These are phyloP conservation scores for Cicer arietinum DNA, from an alignment of 306 rosid species.

Conservation along the genomic window DNA sequence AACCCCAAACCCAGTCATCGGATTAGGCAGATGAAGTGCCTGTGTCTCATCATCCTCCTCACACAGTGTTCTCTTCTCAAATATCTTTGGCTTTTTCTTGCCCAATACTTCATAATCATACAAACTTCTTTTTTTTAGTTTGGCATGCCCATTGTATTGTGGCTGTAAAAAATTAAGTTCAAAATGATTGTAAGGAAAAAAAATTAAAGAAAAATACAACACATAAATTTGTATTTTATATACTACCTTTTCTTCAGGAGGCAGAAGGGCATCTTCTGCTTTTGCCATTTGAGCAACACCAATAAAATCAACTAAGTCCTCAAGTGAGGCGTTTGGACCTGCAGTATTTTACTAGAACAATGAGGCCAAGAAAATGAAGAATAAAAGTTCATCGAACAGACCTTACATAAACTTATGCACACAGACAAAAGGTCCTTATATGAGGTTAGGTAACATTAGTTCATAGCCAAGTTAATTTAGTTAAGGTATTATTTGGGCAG, in stretches of 20 bases:
- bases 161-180: slow-evolving; percentile 59
- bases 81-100: slow-evolving; percentile 56
- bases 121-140: slow-evolving; percentile 62
- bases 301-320: slow-evolving; percentile 76
- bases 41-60: slow-evolving; percentile 81
- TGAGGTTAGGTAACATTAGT: background rate
- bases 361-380: slow-evolving; percentile 35
- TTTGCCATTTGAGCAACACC: slow-evolving; percentile 77
- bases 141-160: slow-evolving; percentile 41
- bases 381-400: slow-evolving; percentile 3
- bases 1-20: slow-evolving; percentile 90
- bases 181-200: slow-evolving; percentile 19
- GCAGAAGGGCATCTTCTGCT: slow-evolving; percentile 66
- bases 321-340: slow-evolving; percentile 71
- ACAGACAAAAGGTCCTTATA: background rate
- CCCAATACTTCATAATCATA: slow-evolving; percentile 61
- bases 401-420: background rate
- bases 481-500: background rate
- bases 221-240: slow-evolving; percentile 23
- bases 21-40: slow-evolving; percentile 70
- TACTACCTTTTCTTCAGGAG: slow-evolving; percentile 72
- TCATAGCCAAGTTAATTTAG: slow-evolving; percentile 6
- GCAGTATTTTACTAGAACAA: slow-evolving; percentile 45
- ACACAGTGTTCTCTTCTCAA: slow-evolving; percentile 42
- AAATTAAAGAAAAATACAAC: slow-evolving; percentile 21